Percentiles rank a stretch among this genome's conserved stretches.
Evolutionary conservation across 345 rosid species (phyloP).

Genomic region (Populus alba): DNA sequence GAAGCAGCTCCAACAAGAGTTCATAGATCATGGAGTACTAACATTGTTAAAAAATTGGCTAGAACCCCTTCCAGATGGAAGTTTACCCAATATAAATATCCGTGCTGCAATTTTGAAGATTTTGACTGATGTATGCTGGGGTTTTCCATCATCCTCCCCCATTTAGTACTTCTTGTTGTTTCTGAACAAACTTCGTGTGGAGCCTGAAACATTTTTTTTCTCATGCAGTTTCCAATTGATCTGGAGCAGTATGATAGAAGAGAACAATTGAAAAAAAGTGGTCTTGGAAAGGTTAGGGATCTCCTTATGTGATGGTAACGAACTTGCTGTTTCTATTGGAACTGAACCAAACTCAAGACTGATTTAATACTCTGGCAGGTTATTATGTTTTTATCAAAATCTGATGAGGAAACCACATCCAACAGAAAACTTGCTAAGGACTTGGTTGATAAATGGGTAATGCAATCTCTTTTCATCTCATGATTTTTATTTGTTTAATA

Average conservation of each 20-base stretch:
- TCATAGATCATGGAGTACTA: conserved; percentile 91
- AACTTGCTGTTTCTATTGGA: conserved; percentile 5
- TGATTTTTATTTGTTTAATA: neutral
- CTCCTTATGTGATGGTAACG: neutral
- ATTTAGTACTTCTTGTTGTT: conserved; percentile 9
- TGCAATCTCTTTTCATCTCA: neutral
- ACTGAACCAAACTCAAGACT: neutral
- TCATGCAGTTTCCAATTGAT: conserved; percentile 80
- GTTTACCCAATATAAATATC: conserved; percentile 90
- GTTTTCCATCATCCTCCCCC: neutral
- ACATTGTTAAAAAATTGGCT: conserved; percentile 91
- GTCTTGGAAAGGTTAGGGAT: conserved; percentile 84
- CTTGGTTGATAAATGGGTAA: conserved; percentile 98
- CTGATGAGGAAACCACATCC: conserved; percentile 92
- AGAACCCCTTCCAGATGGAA: conserved; percentile 98
- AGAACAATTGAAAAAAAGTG: conserved; percentile 91
- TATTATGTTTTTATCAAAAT: conserved; percentile 93
- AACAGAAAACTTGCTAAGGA: conserved; percentile 95
- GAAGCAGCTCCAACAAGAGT: conserved; percentile 96
- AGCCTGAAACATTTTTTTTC: conserved; percentile 16
- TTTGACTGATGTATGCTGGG: conserved; percentile 62
- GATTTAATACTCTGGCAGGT: conserved; percentile 49
- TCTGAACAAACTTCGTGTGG: neutral
- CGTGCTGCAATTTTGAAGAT: conserved; percentile 82
- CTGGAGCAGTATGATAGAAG: conserved; percentile 93